Evolutionary conservation across 1,284 basidiomycete species (phyloP), one percentile per base, ranked within the genome.

Genomic region (Amylostereum areolatum): DNA sequence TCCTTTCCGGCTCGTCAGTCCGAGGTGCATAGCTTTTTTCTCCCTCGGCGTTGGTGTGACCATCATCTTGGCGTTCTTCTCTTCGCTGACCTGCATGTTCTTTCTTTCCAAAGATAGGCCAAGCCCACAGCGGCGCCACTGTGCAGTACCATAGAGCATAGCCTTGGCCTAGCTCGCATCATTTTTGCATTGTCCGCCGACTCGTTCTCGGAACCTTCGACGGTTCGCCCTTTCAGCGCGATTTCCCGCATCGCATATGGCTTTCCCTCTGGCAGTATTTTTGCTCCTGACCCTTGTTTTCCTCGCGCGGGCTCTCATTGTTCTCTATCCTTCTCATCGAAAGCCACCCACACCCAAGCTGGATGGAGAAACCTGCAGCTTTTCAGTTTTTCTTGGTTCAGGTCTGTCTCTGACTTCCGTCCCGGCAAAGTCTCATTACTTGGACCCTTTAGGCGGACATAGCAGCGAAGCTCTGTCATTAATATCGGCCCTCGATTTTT

Each of bases 381-480:
- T 83, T 10, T 80, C 80, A 3, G 72, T 83, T 40, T 84, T 84
- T 55, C 70, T 85, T 40, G 82, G 82, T 51, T 85, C 82, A 62
- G 82, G 82, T 77, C 59, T 56, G 66, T 60, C 33, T 43, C 10
- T 46, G 30, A 35, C 12, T 9, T 34, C 43, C 40, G 32, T 45
- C 34, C 24, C 45, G 49, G 43, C 29, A 18, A 36, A 31, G 25
- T 25, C 43, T 49, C 31, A 12, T n/a, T 42, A 25, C 43, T 30
- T n/a, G 28, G 33, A 27, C 27, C 27, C 48, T 45, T 28, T 57
- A 95, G 96, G 97, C 30, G 97, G 97, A 0, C 97, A 99, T 68
- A 97, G 95, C 5, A 85, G 81, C 54, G 97, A 99, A 73, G 86
- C 89, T 52, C 67, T 96, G 46, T 72, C 78, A 29, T 74, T 99